Base-by-base conservation (phyloP, 1,284 basidiomycete species). In the Ustilago trichophora region DNA sequence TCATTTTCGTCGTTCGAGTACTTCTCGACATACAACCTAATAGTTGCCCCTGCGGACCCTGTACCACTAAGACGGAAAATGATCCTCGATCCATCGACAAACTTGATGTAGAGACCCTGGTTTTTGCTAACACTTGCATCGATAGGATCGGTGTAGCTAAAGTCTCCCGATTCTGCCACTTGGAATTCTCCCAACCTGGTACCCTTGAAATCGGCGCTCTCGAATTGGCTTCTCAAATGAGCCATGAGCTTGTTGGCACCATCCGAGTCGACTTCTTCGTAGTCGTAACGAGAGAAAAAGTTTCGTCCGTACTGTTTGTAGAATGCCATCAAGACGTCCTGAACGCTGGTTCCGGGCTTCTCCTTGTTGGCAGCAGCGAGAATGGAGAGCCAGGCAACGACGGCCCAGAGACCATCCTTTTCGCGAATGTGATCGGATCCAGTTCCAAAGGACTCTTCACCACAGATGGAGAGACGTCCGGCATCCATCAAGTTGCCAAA, bases 401-500 rank as follows among this genome's bases (percentile, higher is more conserved):
- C 86, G 57, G 96, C 95, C 95, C 95, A 98, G 36, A 98, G 85
- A 75, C 95, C 95, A 80, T 98, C 95, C 87, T 98, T 98, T 85
- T 98, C 95, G 69, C 95, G 91, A 76, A 98, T 96, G 84, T 98
- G 95, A 84, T 98, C 95, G 15, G 95, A 98, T 16, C 95, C 95
- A n/a, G 95, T 98, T 60, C 95, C 95, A 83, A 98, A 98, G 9
- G 91, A 94, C 84, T 98, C 95, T 82, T 98, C 95, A 72, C 95
- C 95, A 78, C 95, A 98, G 82, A 98, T 98, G 45, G 93, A 97
- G 34, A 98, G 87, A 37, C 92, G 87, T 1, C 93, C 94, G 36
- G 96, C 95, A 82, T 98, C 95, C 95, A 98, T 98, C 70, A 98
- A 86, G 85, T 98, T 98, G 49, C 95, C 96, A 81, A 98, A 98